phyloP scores from a whole-genome alignment of 768 basidiomycete species.

The Kockovaella imperatae region DNA sequence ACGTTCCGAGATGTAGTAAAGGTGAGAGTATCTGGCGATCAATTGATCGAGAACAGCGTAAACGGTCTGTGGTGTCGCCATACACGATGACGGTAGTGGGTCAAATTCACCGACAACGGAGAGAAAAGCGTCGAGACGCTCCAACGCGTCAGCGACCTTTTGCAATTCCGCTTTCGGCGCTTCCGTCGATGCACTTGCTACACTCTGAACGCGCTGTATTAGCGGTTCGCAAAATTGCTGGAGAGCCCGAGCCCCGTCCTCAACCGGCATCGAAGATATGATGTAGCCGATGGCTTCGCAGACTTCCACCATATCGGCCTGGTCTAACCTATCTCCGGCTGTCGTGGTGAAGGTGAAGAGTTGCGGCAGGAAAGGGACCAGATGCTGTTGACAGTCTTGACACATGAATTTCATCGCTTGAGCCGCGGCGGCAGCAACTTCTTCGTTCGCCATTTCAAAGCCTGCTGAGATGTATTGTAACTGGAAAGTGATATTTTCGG shows the following conservation, averaged over 20 bases:
- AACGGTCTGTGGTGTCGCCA: conserved; percentile 65
- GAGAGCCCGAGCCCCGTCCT: conserved; percentile 74
- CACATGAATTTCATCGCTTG: conserved; percentile 95
- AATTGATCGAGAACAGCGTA: conserved; percentile 79
- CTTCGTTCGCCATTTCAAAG: conserved; percentile 62
- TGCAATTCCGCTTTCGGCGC: conserved; percentile 66
- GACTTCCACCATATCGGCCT: conserved; percentile 83
- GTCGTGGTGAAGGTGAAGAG: conserved; percentile 79
- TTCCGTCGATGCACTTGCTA: conserved; percentile 53
- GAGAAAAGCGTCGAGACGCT: conserved; percentile 89
- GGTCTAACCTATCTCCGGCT: conserved; percentile 66
- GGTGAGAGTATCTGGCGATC: conserved; percentile 65
- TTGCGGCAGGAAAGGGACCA: conserved; percentile 83
- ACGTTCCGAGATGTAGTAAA: conserved; percentile 71
- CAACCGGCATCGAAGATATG: conserved; percentile 87
- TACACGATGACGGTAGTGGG: conserved; percentile 70
- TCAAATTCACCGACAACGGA: conserved; percentile 71
- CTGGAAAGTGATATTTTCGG: conserved; percentile 73
- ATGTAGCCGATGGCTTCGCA: conserved; percentile 94
- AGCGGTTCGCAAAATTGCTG: conserved; percentile 80
- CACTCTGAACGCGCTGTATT: conserved; percentile 62
- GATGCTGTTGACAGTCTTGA: conserved; percentile 92
- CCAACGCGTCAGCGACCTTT: conserved; percentile 63
- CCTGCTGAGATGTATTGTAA: conserved; percentile 86
- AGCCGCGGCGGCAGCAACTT: conserved; percentile 87